A percentile compares a stretch with the other conserved stretches of the same genome.
Conservation (phyloP, 805 yeast species). For the Pichia gijzeniarum region DNA sequence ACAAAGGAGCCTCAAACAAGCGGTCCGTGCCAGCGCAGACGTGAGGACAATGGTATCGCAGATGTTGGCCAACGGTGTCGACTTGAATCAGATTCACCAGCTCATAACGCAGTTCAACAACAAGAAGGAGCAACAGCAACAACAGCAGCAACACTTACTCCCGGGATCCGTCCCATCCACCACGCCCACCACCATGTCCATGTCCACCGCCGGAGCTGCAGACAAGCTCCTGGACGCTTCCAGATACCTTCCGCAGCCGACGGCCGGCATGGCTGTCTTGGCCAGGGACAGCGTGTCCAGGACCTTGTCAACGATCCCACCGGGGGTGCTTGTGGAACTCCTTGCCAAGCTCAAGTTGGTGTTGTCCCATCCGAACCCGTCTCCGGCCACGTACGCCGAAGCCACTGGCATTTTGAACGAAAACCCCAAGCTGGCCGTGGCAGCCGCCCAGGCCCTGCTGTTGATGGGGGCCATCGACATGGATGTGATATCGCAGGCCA, state of each 20-base stretch:
- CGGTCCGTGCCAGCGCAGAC: too few species aligned
- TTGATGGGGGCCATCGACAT: slow-evolving; percentile 72
- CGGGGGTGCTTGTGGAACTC: slow-evolving; percentile 62
- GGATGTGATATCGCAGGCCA: slow-evolving; percentile 45
- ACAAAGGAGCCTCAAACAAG: too few species aligned
- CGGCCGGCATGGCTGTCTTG: slow-evolving; percentile 28
- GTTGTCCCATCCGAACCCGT: slow-evolving; percentile 44
- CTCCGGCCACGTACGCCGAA: slow-evolving; percentile 30
- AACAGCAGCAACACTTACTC: not conserved
- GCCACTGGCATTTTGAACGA: slow-evolving; percentile 48
- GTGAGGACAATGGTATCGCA: slow-evolving; percentile 29
- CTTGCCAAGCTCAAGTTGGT: slow-evolving; percentile 59
- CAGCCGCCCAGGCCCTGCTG: slow-evolving; percentile 67
- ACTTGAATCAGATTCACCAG: slow-evolving; percentile 27
- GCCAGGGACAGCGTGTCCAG: slow-evolving; percentile 47
- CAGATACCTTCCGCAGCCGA: slow-evolving; percentile 46
- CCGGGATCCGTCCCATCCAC: slow-evolving; percentile 9
- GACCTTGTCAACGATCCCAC: slow-evolving; percentile 59
- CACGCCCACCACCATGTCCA: not conserved
- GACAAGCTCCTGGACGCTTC: slow-evolving; percentile 49
- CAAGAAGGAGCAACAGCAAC: not conserved
- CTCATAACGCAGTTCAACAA: slow-evolving; percentile 25
- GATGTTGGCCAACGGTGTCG: slow-evolving; percentile 32
- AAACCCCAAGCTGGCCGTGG: slow-evolving; percentile 52
- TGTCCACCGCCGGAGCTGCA: not conserved